Evolutionary conservation across 495 filamentous ascomycete genomes (phyloP).

Genomic region (Eremomyces bilateralis): DNA sequence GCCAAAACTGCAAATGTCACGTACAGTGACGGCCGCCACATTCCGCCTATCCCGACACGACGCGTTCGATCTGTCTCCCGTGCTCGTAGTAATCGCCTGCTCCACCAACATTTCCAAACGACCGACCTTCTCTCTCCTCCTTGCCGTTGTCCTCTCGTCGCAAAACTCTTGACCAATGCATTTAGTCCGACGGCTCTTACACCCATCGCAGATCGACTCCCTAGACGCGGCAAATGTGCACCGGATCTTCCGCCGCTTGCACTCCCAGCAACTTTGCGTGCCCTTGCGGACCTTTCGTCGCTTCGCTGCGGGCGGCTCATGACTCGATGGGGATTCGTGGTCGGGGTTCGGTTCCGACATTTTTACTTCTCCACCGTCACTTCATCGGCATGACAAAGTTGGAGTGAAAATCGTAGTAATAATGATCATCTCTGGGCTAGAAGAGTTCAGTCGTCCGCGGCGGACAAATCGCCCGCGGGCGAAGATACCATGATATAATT

Average conservation of each 20-base stretch:
- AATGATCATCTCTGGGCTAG: no score
- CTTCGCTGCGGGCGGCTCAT: constrained; percentile 1
- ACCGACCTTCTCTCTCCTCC: constrained; percentile 10
- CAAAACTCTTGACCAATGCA: constrained; percentile 7
- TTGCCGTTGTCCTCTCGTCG: constrained; percentile 2
- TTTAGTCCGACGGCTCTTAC: constrained; percentile 2
- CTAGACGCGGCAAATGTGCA: constrained; percentile 4
- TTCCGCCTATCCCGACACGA: no score
- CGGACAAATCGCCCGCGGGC: no score
- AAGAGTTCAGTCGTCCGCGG: no score
- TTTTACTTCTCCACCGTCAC: no score
- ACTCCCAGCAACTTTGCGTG: constrained; percentile 10
- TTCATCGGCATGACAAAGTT: no score
- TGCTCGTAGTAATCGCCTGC: no score
- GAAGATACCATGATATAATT: no score
- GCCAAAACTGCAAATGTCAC: no score
- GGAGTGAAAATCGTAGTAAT: no score
- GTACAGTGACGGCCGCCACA: no score
- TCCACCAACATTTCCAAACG: constrained; percentile 17
- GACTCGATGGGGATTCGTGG: neutral
- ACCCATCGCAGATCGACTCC: constrained; percentile 3
- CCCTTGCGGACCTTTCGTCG: constrained; percentile 9
- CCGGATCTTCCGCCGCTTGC: constrained; percentile 9
- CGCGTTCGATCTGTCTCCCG: no score
- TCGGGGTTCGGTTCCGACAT: neutral